Evolutionary conservation across 768 basidiomycete genomes (phyloP), one percentile per base, ranked within the genome.

Genomic region (Tulasnella sp.): DNA sequence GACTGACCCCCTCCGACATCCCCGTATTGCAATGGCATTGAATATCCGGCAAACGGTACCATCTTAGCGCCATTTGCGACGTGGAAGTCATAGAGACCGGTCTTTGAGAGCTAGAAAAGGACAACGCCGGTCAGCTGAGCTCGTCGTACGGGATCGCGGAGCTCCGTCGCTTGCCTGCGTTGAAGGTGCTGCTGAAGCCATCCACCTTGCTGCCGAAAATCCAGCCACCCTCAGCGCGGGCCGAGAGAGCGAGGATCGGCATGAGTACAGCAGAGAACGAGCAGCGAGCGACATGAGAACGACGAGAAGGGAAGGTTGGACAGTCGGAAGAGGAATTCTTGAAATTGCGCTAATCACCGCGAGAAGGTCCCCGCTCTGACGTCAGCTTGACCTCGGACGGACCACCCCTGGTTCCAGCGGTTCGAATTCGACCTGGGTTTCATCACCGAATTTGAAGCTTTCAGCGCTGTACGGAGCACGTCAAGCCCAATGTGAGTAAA

Each of bases 21-120:
- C 5, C 91, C 94, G 82, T 98, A 99, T 3, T 89, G 84, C 67
- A 99, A 87, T 0, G 97, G 98, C 97, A 99, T 99, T 5, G 90
- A 89, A 84, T 91, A 99, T 7, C 97, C 97, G 2, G 95, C 98
- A 84, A 98, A 99, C 0, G 94, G 92, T 0, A 98, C 95, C 94
- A 99, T 96, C 85, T 96, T 96, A 1, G 92, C 97, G 23, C 88
- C 91, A 83, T 93, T 87, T 79, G 90, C 83, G 70, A 93, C 83
- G 83, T 99, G 96, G 83, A 96, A 96, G 82, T 96, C 94, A 81
- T 96, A 95, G 5, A 99, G 86, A 0, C 90, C 89, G 0, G 96
- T 98, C 82, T 88, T 90, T 77, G 80, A 83, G 42, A 90, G 84
- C 88, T 90, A 78, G 46, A 69, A 51, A 48, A 42, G 11, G 46